Percentiles rank a stretch among this genome's conserved stretches.
Conservation (phyloP, 305 asterid species). For the Fraxinus sp. region DNA sequence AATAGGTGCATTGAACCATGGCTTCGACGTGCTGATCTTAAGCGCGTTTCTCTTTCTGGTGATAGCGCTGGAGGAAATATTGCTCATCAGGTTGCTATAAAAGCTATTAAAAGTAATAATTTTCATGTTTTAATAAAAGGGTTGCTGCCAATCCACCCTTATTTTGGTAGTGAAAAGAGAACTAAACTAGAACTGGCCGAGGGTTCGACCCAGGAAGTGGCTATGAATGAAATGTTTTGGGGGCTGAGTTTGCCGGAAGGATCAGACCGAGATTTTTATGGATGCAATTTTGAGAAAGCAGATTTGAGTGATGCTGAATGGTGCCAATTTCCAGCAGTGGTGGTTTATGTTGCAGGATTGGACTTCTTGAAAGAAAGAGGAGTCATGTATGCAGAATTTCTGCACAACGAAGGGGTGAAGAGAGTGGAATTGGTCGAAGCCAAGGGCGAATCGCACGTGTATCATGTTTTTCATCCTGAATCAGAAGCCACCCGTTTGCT, state of each 20-base stretch:
- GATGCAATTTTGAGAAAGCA: conserved; percentile 54
- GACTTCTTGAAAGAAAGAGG: conserved; percentile 87
- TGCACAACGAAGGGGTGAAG: conserved; percentile 50
- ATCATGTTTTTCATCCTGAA: conserved; percentile 57
- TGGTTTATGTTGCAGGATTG: conserved; percentile 61
- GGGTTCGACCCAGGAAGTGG: conserved; percentile 39
- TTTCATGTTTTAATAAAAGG: conserved; percentile 39
- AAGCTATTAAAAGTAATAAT: background rate
- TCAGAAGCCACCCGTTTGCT: conserved; percentile 59
- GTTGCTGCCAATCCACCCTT: conserved; percentile 70
- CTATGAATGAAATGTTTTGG: conserved; percentile 75
- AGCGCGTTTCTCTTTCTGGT: conserved; percentile 58
- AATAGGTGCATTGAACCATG: conserved; percentile 38
- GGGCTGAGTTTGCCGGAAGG: conserved; percentile 65
- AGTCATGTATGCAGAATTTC: conserved; percentile 50
- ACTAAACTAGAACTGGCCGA: conserved; percentile 49
- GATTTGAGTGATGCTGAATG: conserved; percentile 34
- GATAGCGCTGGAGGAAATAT: conserved; percentile 88
- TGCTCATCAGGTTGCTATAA: conserved; percentile 58
- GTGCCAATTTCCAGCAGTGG: conserved; percentile 46
- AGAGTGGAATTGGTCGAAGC: conserved; percentile 58
- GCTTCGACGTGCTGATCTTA: conserved; percentile 45
- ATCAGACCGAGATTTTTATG: conserved; percentile 48
- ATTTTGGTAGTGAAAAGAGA: conserved; percentile 57
- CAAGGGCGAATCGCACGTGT: conserved; percentile 57